Conservation (phyloP, 2,329 filamentous ascomycete species). For the Fusarium sp. region DNA sequence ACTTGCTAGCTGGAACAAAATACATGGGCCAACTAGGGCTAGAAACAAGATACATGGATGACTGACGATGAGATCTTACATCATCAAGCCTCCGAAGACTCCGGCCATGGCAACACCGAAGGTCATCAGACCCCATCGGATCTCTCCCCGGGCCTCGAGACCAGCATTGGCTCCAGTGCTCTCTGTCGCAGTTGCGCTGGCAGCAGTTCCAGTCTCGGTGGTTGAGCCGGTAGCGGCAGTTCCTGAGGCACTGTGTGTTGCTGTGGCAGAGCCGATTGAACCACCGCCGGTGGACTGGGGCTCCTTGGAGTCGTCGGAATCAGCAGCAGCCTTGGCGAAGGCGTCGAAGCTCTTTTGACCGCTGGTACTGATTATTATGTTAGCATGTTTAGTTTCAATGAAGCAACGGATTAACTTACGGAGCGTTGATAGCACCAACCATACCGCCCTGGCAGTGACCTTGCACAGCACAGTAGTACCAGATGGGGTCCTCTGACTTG, state of each 20-base stretch:
- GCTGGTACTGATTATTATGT: slow-evolving; percentile 23
- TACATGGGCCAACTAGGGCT: slow-evolving; percentile 28
- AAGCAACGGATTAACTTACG: slow-evolving; percentile 35
- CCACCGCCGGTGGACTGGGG: slow-evolving; percentile 43
- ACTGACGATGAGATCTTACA: slow-evolving; percentile 22
- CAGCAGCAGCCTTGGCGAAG: slow-evolving; percentile 33
- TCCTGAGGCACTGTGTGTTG: slow-evolving; percentile 27
- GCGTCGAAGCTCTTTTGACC: slow-evolving; percentile 33
- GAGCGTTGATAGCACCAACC: slow-evolving; percentile 62
- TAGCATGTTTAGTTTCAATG: background rate
- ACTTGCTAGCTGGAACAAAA: slow-evolving; percentile 27
- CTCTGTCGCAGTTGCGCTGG: slow-evolving; percentile 18
- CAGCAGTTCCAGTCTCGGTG: slow-evolving; percentile 23
- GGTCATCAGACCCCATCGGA: slow-evolving; percentile 47
- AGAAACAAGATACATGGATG: slow-evolving; percentile 22
- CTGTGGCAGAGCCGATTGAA: slow-evolving; percentile 28
- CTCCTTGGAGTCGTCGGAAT: slow-evolving; percentile 31
- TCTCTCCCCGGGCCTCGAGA: slow-evolving; percentile 35
- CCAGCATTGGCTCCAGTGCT: slow-evolving; percentile 36
- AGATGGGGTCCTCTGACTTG: slow-evolving; percentile 66
- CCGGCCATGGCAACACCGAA: slow-evolving; percentile 40
- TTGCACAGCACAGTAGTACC: slow-evolving; percentile 73
- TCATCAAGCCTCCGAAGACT: slow-evolving; percentile 43
- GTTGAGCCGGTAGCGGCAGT: slow-evolving; percentile 27
- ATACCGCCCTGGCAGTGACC: slow-evolving; percentile 73